These are phyloP conservation scores for Hanseniaspora sp. DNA, from an alignment of 1,139 yeast genomes.

Conservation along the genomic window DNA sequence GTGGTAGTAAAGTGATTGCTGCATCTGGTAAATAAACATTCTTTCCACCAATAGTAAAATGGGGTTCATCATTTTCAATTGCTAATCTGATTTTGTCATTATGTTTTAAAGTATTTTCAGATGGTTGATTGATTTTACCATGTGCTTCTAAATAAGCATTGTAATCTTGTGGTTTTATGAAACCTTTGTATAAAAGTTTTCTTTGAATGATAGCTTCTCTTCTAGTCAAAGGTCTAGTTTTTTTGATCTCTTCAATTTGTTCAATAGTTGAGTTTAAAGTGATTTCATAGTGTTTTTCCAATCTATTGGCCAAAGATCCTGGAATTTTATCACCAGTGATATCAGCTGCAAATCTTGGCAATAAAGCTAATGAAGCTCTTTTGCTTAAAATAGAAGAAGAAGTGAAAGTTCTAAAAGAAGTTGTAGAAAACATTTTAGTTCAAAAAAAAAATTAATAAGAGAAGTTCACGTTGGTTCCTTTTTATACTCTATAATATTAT, in stretches of 20 bases:
- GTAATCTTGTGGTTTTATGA: not conserved
- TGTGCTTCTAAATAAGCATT: not conserved
- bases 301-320: not conserved
- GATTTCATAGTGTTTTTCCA: not conserved
- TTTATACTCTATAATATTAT: too few species aligned
- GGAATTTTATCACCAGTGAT: not conserved
- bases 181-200: constrained; percentile 1
- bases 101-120: not conserved
- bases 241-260: not conserved
- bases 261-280: not conserved
- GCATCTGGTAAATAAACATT: constrained; percentile 76
- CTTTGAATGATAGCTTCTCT: constrained; percentile 1
- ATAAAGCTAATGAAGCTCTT: constrained; percentile 1
- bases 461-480: too few species aligned
- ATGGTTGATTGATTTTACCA: not conserved
- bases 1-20: constrained; percentile 63
- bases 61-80: constrained; percentile 57
- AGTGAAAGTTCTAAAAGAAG: not conserved
- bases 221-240: not conserved
- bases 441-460: too few species aligned
- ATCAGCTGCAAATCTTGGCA: constrained; percentile 3
- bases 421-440: not conserved
- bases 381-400: not conserved
- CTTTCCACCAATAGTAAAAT: constrained; percentile 66
- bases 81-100: constrained; percentile 25